A percentile compares a stretch with the other conserved stretches of the same genome.
Conservation (phyloP, 2,329 filamentous ascomycete genomes). For the Bertia moriformis region DNA sequence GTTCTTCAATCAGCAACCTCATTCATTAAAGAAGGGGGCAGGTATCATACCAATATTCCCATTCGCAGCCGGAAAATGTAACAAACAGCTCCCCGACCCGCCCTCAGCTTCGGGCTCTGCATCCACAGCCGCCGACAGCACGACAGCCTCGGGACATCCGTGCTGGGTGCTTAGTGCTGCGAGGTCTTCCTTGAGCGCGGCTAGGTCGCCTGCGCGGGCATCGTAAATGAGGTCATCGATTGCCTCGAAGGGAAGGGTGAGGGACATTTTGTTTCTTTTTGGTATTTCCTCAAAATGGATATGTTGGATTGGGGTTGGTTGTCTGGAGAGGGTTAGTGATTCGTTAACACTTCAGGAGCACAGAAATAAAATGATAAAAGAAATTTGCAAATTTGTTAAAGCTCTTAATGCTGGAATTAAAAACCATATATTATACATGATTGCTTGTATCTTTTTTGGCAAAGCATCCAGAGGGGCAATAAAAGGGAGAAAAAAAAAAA, state of each 20-base stretch:
- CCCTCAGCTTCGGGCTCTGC: background rate
- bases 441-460: too few relatives aligned
- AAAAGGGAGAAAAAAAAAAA: too few relatives aligned
- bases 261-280: background rate
- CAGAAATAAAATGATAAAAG: too few relatives aligned
- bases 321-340: too few relatives aligned
- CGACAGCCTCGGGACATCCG: background rate
- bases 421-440: too few relatives aligned
- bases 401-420: too few relatives aligned
- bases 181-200: background rate
- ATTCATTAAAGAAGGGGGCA: background rate
- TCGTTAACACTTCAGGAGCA: too few relatives aligned
- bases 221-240: conserved; percentile 1
- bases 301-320: too few relatives aligned
- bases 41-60: background rate
- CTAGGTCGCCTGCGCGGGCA: background rate
- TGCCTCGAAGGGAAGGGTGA: background rate
- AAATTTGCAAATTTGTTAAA: too few relatives aligned
- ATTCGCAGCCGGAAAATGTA: background rate
- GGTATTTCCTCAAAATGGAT: too few relatives aligned
- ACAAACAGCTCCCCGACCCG: background rate
- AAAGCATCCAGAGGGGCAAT: too few relatives aligned
- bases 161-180: background rate
- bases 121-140: background rate
- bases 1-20: background rate